phyloP scores from a whole-genome alignment of 257 asterid genomes.

The Nicotiana sylvestris region DNA sequence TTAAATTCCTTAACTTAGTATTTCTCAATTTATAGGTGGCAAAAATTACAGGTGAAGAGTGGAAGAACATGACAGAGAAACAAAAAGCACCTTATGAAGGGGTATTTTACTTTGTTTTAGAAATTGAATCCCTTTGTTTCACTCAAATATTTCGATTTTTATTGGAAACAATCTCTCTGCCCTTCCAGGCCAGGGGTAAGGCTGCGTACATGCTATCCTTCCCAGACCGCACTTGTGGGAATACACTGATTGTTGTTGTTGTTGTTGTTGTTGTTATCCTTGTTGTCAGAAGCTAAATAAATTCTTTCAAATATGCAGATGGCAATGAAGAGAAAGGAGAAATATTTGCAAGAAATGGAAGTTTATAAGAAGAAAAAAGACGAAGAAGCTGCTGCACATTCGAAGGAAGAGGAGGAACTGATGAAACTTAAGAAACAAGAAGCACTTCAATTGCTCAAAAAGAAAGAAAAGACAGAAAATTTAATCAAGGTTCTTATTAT shows the following conservation, averaged over 20 bases:
- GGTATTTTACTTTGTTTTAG: slow-evolving; percentile 25
- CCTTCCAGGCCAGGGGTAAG: too few relatives aligned
- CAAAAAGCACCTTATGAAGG: slow-evolving; percentile 66
- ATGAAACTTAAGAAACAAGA: slow-evolving; percentile 80
- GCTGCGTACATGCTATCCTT: too few relatives aligned
- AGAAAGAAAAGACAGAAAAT: slow-evolving; percentile 76
- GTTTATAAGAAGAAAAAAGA: slow-evolving; percentile 71
- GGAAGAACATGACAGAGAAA: slow-evolving; percentile 75
- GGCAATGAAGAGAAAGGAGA: slow-evolving; percentile 62
- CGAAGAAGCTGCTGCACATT: slow-evolving; percentile 49
- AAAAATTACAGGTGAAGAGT: slow-evolving; percentile 74
- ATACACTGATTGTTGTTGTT: too few relatives aligned
- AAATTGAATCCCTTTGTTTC: neutral
- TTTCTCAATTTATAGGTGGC: slow-evolving; percentile 39
- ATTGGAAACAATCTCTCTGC: too few relatives aligned
- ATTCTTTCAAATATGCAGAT: slow-evolving; percentile 24
- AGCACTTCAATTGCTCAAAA: slow-evolving; percentile 88
- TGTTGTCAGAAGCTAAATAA: too few relatives aligned
- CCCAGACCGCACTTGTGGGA: too few relatives aligned
- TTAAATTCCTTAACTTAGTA: neutral
- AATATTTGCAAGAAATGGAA: slow-evolving; percentile 66
- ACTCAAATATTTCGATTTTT: too few relatives aligned
- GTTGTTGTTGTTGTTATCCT: too few relatives aligned
- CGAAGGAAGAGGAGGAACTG: slow-evolving; percentile 63
- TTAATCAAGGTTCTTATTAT: slow-evolving; percentile 53